Evolutionary conservation across 2,329 filamentous ascomycete species (phyloP), one percentile per base, ranked within the genome.

Genomic region (Trichophyton verrucosum): DNA sequence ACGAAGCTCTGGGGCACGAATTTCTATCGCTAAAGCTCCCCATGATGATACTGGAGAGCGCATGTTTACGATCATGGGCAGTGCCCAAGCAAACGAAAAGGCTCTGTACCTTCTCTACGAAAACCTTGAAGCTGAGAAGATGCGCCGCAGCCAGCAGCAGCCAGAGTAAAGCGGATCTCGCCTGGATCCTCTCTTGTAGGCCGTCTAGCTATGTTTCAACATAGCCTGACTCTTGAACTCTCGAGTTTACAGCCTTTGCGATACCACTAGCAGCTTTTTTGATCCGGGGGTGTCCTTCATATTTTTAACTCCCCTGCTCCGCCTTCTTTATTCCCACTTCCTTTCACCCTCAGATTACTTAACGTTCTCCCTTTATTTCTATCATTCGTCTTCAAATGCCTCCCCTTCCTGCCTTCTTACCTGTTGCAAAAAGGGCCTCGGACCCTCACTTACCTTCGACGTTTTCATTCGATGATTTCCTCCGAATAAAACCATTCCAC

Each of bases 61-160:
- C 70, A 99, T 99, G 94, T 99, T 99, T 79, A 99, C 94, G 71
- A 99, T 99, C 73, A 96, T 95, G 83, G 94, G 94, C 67, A 95
- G 89, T 63, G 86, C 89, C 63, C 87, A 87, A 77, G 90, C 91
- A 65, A 99, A 99, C 70, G 94, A 99, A 77, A 92, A 91, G 68
- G 94, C 94, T 3, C 81, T 99, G 30, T 96, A 96, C 76, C 85
- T 99, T 60, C 81, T 99, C 65, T 99, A 99, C 74, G 94, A 99
- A 81, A 99, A 99, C 76, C 84, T 99, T 58, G 94, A 99, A 79
- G 92, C 91, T 15, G 94, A 99, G 81, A 99, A 99, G 84, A 95
- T 95, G 86, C 90, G 94, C 70, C 89, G 94, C 73, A 95, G 90
- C 80, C 88, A 95, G 77, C 83, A 85, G 64, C 80, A 81, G 53